phyloP scores from a whole-genome alignment of 768 basidiomycete species.

The Cystobasidium onofrii region DNA sequence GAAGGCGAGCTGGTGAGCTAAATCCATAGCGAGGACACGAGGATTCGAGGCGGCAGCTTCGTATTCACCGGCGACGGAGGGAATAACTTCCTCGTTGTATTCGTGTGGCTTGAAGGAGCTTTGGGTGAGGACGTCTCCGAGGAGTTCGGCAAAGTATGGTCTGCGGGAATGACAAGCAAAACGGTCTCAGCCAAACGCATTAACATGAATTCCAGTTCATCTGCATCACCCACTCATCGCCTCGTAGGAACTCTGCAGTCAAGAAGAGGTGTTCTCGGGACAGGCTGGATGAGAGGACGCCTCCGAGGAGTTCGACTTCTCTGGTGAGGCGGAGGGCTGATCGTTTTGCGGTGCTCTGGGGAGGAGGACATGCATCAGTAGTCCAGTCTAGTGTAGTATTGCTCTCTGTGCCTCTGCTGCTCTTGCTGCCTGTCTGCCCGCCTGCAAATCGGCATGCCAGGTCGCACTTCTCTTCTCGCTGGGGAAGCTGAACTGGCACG shows the following conservation, averaged over 20 bases:
- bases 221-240: conserved; percentile 72
- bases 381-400: too few relatives aligned
- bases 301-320: conserved; percentile 88
- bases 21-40: conserved; percentile 65
- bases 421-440: not conserved
- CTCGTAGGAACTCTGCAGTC: conserved; percentile 88
- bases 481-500: too few relatives aligned
- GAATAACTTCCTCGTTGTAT: conserved; percentile 50
- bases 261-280: conserved; percentile 82
- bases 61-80: conserved; percentile 63
- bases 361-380: not conserved
- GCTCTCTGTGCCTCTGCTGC: not conserved
- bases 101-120: conserved; percentile 57
- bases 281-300: conserved; percentile 73
- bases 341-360: conserved; percentile 71
- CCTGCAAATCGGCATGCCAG: not conserved
- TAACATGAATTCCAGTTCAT: too few relatives aligned
- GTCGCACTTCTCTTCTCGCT: not conserved
- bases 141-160: conserved; percentile 77
- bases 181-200: too few relatives aligned
- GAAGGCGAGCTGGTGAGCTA: conserved; percentile 85
- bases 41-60: conserved; percentile 57
- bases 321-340: conserved; percentile 83
- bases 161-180: conserved; percentile 50
- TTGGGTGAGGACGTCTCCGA: conserved; percentile 73